These are phyloP conservation scores for Aschersonia sp. DNA, from an alignment of 2,329 filamentous ascomycete species.

Conservation along the genomic window DNA sequence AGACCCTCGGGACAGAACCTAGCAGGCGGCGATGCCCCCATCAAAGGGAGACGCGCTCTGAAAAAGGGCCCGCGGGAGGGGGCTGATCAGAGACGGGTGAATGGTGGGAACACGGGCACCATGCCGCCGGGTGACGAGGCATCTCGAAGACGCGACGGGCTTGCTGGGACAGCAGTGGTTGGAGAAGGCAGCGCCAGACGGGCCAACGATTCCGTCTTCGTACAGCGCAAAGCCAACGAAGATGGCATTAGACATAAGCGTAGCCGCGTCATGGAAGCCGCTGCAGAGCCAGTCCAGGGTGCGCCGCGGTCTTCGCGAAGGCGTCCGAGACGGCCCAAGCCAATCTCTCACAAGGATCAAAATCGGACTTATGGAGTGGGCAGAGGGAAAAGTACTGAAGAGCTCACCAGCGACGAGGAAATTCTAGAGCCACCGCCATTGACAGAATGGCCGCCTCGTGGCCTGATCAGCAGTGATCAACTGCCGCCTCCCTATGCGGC, in stretches of 20 bases:
- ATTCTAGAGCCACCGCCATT: conserved; percentile 1
- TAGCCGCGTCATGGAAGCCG: background rate
- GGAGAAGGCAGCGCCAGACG: background rate
- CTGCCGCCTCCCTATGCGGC: conserved; percentile 38
- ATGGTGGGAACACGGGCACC: no score
- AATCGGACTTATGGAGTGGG: conserved; percentile 4
- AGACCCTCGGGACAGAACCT: no score
- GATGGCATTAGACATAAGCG: background rate
- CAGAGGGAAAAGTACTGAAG: conserved; percentile 2
- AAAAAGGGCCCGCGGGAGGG: background rate
- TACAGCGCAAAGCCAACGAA: background rate
- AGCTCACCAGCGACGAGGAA: background rate
- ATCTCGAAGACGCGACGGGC: background rate
- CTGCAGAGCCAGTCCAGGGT: background rate
- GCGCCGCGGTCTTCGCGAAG: conserved; percentile 18
- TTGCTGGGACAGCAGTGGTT: background rate
- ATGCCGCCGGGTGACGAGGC: no score
- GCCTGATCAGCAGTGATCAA: conserved; percentile 31
- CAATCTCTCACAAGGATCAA: conserved; percentile 1
- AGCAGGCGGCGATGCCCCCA: background rate
- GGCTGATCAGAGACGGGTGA: background rate
- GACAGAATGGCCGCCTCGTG: conserved; percentile 40
- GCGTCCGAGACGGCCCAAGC: conserved; percentile 25
- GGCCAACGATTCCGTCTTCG: background rate
- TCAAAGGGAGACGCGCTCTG: conserved; percentile 2